Base-by-base conservation (phyloP, 345 rosid species). In the Fremontodendron californicum region DNA sequence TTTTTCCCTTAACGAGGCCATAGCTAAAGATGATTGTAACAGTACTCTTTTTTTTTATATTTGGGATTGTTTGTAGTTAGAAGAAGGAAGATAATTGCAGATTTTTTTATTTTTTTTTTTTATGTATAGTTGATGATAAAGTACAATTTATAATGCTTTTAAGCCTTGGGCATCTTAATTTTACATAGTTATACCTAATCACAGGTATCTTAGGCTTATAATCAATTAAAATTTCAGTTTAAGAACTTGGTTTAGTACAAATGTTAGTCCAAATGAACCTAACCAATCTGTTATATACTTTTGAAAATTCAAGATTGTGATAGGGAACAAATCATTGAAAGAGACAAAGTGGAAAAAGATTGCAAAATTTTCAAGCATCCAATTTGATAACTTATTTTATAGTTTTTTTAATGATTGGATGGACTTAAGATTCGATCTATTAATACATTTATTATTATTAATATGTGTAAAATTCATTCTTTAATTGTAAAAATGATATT, bases 351-450 rank as follows among this genome's bases (percentile, higher is more conserved):
- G 74, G 25, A 49, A 76, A 62, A 7, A 2, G 51, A 29, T 29
- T 23, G 29, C 16, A 55, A 33, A 48, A n/a, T n/a, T n/a, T 54
- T 65, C 11, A 16, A 65, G 73, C 39, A 48, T 73, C 78, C 61
- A 43, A 39, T 40, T 66, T 39, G 80, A 67, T 62, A 82, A 67
- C n/a, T n/a, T n/a, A n/a, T n/a, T n/a, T n/a, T n/a, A n/a, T n/a
- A n/a, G n/a, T n/a, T n/a, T n/a, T n/a, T n/a, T n/a, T n/a, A n/a
- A n/a, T n/a, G n/a, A n/a, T n/a, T n/a, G n/a, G n/a, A n/a, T n/a
- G n/a, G n/a, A n/a, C n/a, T n/a, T n/a, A n/a, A n/a, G n/a, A n/a
- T n/a, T n/a, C n/a, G n/a, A n/a, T n/a, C n/a, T n/a, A n/a, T n/a
- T n/a, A n/a, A n/a, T n/a, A n/a, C n/a, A n/a, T n/a, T n/a, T n/a